phyloP scores from a whole-genome alignment of 208 protist genomes.

The Leishmania gerbilli region DNA sequence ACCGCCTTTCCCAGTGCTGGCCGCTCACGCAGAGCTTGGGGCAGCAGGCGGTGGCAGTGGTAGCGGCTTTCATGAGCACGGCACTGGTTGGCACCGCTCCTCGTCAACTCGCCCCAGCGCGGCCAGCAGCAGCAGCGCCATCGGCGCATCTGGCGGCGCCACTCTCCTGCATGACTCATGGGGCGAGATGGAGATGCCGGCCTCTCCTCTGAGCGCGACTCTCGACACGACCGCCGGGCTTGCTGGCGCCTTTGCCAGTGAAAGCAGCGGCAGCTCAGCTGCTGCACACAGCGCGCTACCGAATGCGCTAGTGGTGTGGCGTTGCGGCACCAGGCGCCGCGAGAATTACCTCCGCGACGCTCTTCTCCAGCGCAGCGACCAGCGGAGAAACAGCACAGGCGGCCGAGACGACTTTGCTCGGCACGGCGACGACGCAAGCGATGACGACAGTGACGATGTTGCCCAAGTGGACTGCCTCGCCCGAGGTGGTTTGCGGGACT shows the following conservation, averaged over 20 bases:
- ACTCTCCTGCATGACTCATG: constrained; percentile 21
- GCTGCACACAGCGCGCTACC: constrained; percentile 22
- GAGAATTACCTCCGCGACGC: constrained; percentile 29
- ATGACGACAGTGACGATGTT: background rate
- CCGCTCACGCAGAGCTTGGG: constrained; percentile 3
- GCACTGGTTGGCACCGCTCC: constrained; percentile 14
- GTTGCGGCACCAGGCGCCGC: constrained; percentile 18
- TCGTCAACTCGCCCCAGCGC: constrained; percentile 15
- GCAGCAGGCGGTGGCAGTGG: background rate
- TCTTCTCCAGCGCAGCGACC: constrained; percentile 5
- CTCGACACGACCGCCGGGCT: constrained; percentile 1
- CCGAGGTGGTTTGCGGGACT: constrained; percentile 1
- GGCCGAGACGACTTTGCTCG: background rate
- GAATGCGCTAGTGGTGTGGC: constrained; percentile 38
- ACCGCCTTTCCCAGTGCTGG: background rate
- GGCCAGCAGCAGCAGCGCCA: background rate
- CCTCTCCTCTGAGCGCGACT: constrained; percentile 5
- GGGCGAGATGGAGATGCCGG: constrained; percentile 16
- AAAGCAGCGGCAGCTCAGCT: constrained; percentile 4
- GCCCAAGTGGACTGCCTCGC: background rate
- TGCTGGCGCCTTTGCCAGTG: background rate
- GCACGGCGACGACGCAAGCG: background rate
- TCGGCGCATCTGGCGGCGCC: constrained; percentile 1
- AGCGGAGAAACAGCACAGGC: background rate
- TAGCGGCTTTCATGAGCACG: constrained; percentile 10